Evolutionary conservation across 371 early-diverging fungal species (phyloP).

Genomic region (Lichtheimia ornata): DNA sequence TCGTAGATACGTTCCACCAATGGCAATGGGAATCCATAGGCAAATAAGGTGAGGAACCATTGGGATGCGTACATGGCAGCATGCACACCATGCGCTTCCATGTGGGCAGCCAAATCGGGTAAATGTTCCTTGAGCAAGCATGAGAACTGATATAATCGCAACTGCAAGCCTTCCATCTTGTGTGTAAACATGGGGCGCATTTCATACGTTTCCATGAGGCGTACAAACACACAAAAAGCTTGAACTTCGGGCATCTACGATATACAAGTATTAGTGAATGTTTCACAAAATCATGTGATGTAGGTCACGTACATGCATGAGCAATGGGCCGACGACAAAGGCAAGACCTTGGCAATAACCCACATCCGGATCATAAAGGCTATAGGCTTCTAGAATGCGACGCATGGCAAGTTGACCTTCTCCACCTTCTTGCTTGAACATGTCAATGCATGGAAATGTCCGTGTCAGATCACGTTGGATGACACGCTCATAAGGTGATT

Average conservation of each 20-base stretch:
- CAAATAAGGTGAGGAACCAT: slow-evolving; percentile 92
- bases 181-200: slow-evolving; percentile 84
- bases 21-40: slow-evolving; percentile 80
- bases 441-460: slow-evolving; percentile 86
- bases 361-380: slow-evolving; percentile 85
- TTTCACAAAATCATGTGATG: background rate
- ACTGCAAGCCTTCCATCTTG: slow-evolving; percentile 85
- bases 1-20: slow-evolving; percentile 82
- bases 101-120: slow-evolving; percentile 76
- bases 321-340: slow-evolving; percentile 87
- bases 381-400: slow-evolving; percentile 86
- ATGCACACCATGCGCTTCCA: slow-evolving; percentile 72
- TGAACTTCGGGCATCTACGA: slow-evolving; percentile 84
- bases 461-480: slow-evolving; percentile 88
- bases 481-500: slow-evolving; percentile 80
- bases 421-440: slow-evolving; percentile 81
- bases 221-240: slow-evolving; percentile 90
- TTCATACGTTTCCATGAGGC: slow-evolving; percentile 86
- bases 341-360: slow-evolving; percentile 96
- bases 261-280: background rate
- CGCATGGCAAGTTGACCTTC: slow-evolving; percentile 82
- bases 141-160: slow-evolving; percentile 85
- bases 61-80: slow-evolving; percentile 92
- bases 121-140: slow-evolving; percentile 74
- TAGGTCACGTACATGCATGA: slow-evolving; percentile 71